These are phyloP conservation scores for Amanita brunnescens DNA, from an alignment of 768 basidiomycete species.

Conservation along the genomic window DNA sequence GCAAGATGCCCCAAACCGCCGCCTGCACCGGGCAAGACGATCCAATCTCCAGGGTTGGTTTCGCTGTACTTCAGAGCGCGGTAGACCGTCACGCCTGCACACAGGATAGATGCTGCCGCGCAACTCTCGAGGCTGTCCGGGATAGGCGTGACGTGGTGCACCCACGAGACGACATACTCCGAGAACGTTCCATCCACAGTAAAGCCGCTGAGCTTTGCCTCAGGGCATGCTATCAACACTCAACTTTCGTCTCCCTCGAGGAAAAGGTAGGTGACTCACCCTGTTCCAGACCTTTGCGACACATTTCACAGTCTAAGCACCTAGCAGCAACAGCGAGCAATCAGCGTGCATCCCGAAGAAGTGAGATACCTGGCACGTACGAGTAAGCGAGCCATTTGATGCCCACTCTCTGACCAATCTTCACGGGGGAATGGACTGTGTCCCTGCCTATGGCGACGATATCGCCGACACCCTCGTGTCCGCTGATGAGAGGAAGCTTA, in stretches of 20 bases:
- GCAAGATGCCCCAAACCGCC: slow-evolving; percentile 77
- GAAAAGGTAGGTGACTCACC: slow-evolving; percentile 28
- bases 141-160: slow-evolving; percentile 70
- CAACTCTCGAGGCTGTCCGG: slow-evolving; percentile 59
- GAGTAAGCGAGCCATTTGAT: slow-evolving; percentile 76
- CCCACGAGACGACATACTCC: slow-evolving; percentile 45
- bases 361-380: slow-evolving; percentile 13
- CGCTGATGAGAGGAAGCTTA: slow-evolving; percentile 62
- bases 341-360: neutral
- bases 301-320: slow-evolving; percentile 70
- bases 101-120: slow-evolving; percentile 67
- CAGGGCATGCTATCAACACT: slow-evolving; percentile 40
- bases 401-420: slow-evolving; percentile 73
- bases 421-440: slow-evolving; percentile 50
- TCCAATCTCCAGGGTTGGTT: slow-evolving; percentile 61
- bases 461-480: slow-evolving; percentile 79
- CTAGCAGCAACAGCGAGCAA: slow-evolving; percentile 12
- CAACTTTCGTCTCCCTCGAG: neutral
- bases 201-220: slow-evolving; percentile 35
- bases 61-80: slow-evolving; percentile 72
- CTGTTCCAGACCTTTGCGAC: slow-evolving; percentile 70
- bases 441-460: slow-evolving; percentile 73
- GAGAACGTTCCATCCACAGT: neutral
- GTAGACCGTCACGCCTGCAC: slow-evolving; percentile 84
- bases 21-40: slow-evolving; percentile 71